Percentiles rank a stretch among this genome's conserved stretches.
Conservation (phyloP, 176 grass and related monocot species). For the Metroxylon sagu region DNA sequence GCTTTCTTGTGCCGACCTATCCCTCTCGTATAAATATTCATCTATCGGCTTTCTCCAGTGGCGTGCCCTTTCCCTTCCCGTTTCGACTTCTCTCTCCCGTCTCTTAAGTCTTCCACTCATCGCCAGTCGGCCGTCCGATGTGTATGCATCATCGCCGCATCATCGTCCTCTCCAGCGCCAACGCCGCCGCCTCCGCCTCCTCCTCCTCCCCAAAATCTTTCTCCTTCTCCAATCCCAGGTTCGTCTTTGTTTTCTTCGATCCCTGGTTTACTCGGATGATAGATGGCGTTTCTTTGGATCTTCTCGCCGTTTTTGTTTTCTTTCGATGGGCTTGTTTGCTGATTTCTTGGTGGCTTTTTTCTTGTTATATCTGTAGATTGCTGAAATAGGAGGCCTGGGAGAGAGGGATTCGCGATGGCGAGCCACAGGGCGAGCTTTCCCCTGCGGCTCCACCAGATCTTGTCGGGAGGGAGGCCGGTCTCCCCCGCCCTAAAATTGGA, state of each 20-base stretch:
- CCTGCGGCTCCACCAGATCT: conserved; percentile 87
- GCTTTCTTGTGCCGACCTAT: too few species aligned
- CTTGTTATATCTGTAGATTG: conserved; percentile 5
- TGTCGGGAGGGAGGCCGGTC: conserved; percentile 56
- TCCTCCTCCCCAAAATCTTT: conserved; percentile 18
- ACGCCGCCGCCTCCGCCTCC: neutral
- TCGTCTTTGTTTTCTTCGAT: neutral
- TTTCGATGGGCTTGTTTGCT: conserved; percentile 32
- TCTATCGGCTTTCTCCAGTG: too few species aligned
- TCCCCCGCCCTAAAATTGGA: conserved; percentile 82
- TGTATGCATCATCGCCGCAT: conserved; percentile 25
- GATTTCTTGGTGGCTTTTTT: conserved; percentile 3
- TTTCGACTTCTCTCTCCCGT: conserved; percentile 4
- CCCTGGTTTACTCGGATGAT: too few species aligned
- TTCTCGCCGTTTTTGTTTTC: conserved; percentile 15
- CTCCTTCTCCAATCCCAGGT: conserved; percentile 6
- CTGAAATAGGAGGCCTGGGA: conserved; percentile 42
- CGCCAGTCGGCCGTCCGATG: conserved; percentile 26
- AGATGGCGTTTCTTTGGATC: neutral
- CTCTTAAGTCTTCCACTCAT: neutral
- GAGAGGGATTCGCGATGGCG: conserved; percentile 48
- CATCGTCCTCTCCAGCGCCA: neutral
- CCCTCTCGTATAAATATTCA: too few species aligned
- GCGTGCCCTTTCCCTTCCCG: neutral
- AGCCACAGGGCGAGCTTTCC: conserved; percentile 78